phyloP scores from a whole-genome alignment of 1,139 yeast species.

The Arxiozyma telluris region DNA sequence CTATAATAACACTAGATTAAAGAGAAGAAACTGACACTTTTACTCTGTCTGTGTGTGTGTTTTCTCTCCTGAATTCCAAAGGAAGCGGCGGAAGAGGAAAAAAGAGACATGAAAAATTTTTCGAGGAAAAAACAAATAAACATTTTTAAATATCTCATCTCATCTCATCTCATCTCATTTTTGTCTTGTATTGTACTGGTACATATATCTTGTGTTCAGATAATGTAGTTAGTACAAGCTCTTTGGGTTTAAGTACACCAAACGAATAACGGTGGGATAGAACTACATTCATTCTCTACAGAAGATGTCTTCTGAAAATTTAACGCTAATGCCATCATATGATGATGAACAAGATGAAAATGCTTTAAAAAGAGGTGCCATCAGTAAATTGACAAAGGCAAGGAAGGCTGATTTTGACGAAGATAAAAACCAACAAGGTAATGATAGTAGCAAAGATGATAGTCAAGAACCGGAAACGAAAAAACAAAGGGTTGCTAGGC shows the following conservation, averaged over 20 bases:
- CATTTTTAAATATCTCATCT: not conserved
- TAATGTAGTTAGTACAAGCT: no score
- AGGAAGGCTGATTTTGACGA: conserved; percentile 36
- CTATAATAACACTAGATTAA: no score
- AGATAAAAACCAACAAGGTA: conserved; percentile 28
- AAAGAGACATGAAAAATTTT: not conserved
- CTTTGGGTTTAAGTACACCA: no score
- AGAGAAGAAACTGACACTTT: no score
- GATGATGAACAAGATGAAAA: conserved; percentile 32
- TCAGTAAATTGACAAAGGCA: conserved; percentile 41
- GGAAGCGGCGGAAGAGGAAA: not conserved
- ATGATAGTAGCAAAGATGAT: conserved; percentile 15
- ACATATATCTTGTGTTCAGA: not conserved
- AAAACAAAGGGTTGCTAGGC: conserved; percentile 45
- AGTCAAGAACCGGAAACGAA: conserved; percentile 19
- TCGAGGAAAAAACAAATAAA: not conserved
- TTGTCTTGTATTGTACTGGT: not conserved
- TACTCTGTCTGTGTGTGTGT: no score
- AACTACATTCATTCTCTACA: not conserved
- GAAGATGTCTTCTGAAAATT: conserved; percentile 1
- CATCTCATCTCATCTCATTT: conserved; percentile 1
- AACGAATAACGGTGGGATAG: not conserved
- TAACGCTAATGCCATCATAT: conserved; percentile 15
- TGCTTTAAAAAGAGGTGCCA: conserved; percentile 38
- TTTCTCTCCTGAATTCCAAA: no score